phyloP scores from a whole-genome alignment of 2,329 filamentous ascomycete species.

The Epichloe uncinata region DNA sequence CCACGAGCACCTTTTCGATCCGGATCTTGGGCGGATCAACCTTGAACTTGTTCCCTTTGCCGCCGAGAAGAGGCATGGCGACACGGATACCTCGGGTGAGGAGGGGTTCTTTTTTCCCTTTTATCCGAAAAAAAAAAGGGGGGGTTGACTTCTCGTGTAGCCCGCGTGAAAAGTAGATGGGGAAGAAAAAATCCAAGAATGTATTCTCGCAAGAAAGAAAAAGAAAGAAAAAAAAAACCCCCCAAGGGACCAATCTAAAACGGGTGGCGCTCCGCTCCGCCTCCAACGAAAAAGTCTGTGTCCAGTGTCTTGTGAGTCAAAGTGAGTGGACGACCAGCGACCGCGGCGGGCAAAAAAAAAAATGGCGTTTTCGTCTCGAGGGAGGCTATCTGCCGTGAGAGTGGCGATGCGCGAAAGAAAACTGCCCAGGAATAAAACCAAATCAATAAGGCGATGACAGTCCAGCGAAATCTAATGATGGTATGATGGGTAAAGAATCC shows the following conservation, averaged over 20 bases:
- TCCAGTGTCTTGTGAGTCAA: neutral
- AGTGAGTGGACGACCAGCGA: neutral
- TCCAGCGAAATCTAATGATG: neutral
- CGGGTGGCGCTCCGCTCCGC: neutral
- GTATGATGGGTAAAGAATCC: neutral
- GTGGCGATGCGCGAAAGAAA: no score
- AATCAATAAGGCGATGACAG: no score
- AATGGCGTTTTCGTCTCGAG: no score
- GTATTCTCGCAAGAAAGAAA: neutral
- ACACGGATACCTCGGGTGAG: neutral
- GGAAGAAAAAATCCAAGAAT: neutral
- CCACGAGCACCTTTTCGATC: conserved; percentile 38
- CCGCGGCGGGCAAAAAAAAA: no score
- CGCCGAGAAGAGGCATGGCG: conserved; percentile 27
- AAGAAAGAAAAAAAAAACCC: neutral
- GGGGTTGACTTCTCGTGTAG: neutral
- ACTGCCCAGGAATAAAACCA: no score
- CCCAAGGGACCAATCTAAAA: neutral
- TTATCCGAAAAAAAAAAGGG: neutral
- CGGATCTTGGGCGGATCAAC: conserved; percentile 35
- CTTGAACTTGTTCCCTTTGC: conserved; percentile 36
- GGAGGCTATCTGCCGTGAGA: no score
- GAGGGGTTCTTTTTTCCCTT: neutral
- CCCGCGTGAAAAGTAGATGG: neutral
- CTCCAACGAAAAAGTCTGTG: neutral